Evolutionary conservation across 352 stramenopile species (phyloP).

Genomic region (Globisporangium spinosum): DNA sequence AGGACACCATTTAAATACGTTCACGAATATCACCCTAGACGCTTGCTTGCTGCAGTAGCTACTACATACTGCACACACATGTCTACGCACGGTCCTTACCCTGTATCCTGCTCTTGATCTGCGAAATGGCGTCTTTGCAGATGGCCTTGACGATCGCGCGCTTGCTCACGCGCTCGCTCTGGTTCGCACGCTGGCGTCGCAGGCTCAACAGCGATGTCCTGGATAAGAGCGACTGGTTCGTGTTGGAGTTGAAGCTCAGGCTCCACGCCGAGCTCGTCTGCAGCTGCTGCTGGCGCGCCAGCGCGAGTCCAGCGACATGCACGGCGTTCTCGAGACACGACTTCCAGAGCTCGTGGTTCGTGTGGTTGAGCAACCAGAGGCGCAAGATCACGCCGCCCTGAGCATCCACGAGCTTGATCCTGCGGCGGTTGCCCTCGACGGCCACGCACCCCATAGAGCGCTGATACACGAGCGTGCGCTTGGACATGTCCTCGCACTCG

Average conservation of each 20-base stretch:
- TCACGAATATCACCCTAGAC: neutral
- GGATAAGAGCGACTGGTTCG: neutral
- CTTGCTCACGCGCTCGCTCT: neutral
- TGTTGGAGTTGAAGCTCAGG: neutral
- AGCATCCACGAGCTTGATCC: slow-evolving; percentile 10
- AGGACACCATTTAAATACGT: neutral
- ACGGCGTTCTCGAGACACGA: slow-evolving; percentile 6
- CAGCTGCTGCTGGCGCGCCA: neutral
- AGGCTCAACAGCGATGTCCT: neutral
- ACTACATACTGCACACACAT: no score
- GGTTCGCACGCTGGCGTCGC: neutral
- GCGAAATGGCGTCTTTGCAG: neutral
- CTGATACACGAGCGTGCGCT: slow-evolving; percentile 9
- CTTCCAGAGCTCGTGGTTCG: slow-evolving; percentile 14
- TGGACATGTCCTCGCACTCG: slow-evolving; percentile 31
- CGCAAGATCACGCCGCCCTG: neutral
- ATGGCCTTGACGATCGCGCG: slow-evolving; percentile 8
- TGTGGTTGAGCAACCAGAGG: slow-evolving; percentile 12
- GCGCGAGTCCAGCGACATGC: neutral
- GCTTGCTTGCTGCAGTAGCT: neutral
- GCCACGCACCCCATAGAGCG: slow-evolving; percentile 6
- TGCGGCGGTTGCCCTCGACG: slow-evolving; percentile 2
- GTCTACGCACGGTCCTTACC: neutral
- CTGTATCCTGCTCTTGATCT: slow-evolving; percentile 1
- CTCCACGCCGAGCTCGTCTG: neutral